Evolutionary conservation across 2,329 filamentous ascomycete genomes (phyloP), one percentile per base, ranked within the genome.

Genomic region (Penicillium brevicompactum): DNA sequence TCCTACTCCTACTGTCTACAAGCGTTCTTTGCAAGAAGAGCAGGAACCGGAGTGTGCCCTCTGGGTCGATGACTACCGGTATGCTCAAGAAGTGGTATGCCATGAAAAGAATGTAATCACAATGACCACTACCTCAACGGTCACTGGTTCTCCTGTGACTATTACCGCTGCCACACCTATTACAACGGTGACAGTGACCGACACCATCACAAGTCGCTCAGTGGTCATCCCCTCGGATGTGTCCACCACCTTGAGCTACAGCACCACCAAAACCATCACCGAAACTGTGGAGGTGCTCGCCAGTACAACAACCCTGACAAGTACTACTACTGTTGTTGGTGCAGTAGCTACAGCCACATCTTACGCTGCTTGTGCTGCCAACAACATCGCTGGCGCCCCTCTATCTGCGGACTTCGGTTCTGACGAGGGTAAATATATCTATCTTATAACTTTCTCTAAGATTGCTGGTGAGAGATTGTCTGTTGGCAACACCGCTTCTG

Each of bases 181-280:
- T 9, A 55, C 53, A 22, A 55, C 47, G 5, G 47, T 55, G 24
- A 51, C 47, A 5, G 34, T 44, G 37, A 56, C 49, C 18, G 48
- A 21, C 16, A 56, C 49, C 14, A 48, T 56, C 31, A 55, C 47
- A 14, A 51, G 32, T 9, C 51, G 16, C 53, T 51, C 47, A 2
- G 43, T 55, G 6, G 31, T 51, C n/a, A 13, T 56, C 21, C 53
- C 53, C n/a, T 37, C 44, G 3, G 53, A 56, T 34, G 53, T 56
- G 21, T 56, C 53, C 11, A 52, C 53, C 31, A 56, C 53, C 30
- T 27, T 56, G 16, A 56, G 49, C 44, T 51, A 43, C 49, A 52
- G 44, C 30, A 45, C 44, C n/a, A 52, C 53, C 30, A 52, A 49
- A n/a, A 52, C 49, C 49, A 41, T 49, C 24, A 56, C 53, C 37